Evolutionary conservation across 2,329 filamentous ascomycete genomes (phyloP).

Genomic region (Fusarium poae): DNA sequence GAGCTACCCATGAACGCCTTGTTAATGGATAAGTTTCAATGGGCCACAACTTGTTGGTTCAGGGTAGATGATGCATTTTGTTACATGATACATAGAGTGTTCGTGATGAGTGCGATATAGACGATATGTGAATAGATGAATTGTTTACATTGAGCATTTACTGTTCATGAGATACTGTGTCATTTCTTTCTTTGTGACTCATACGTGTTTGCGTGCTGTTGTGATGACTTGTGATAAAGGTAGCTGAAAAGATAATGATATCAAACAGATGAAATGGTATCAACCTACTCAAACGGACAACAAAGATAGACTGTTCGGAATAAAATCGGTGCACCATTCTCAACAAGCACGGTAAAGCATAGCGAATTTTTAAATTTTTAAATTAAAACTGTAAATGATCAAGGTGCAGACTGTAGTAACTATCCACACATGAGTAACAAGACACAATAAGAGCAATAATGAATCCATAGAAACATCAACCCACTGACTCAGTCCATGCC

Average conservation of each 20-base stretch:
- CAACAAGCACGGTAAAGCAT: background rate
- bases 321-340: no score
- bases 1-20: background rate
- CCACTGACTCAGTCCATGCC: background rate
- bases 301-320: background rate
- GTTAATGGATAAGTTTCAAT: background rate
- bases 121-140: background rate
- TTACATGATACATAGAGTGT: slow-evolving; percentile 3
- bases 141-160: rapidly evolving
- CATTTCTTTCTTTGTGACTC: background rate
- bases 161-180: rapidly evolving
- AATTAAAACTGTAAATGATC: background rate
- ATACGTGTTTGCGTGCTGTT: background rate
- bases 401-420: background rate
- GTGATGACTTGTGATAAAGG: background rate
- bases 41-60: background rate
- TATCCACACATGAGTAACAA: background rate
- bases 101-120: background rate
- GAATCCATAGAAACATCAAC: background rate
- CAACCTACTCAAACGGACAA: background rate
- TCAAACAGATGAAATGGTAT: rapidly evolving
- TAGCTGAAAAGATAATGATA: background rate
- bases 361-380: no score
- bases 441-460: no score
- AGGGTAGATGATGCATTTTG: slow-evolving; percentile 1